Base-by-base conservation (phyloP, 179 eudicot genomes). In the Heliamphora pulchella region DNA sequence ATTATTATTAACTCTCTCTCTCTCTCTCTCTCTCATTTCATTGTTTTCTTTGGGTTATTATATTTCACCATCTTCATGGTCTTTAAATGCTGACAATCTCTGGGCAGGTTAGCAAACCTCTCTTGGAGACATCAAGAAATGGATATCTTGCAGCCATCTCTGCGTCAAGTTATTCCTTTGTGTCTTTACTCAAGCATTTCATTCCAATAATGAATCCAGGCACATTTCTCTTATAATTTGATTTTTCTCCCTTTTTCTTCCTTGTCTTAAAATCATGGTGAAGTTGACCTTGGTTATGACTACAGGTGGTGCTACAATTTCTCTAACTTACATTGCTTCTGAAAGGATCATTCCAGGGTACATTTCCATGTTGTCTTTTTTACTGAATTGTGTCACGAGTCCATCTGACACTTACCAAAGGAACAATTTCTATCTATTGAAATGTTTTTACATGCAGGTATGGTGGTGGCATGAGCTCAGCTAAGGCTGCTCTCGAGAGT, bases 391-490 rank as follows among this genome's bases (percentile, higher is more conserved):
- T 22, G 47, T 48, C 74, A 20, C 22, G 55, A 43, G 31, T 82
- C 73, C 39, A 76, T 55, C 10, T 78, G 44, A 46, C 59, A 71
- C 54, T 78, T 71, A 17, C 62, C 41, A 13, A 13, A 51, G 47
- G 11, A 77, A 20, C 15, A 22, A 47, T 77, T 48, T 54, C 13
- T 15, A 41, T n/a, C n/a, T 4, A 17, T 81, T 76, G 43, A 51
- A 74, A 69, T 10, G 10, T 61, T 66, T 78, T 47, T 73, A 64
- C 75, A 18, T 74, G 51, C 87, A 92, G 98, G 57, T 94, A 94
- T 81, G 98, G 98, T 43, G 98, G 98, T 74, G 98, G 98, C 78
- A 94, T 94, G 98, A 94, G 98, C 82, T 94, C 98, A 22, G 97
- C 98, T 47, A 94, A 94, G 81, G 91, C 98, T 86, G 98, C 98